Base-by-base conservation (phyloP, 192 early-diverging fungal genomes). In the Backusella tuberculispora region DNA sequence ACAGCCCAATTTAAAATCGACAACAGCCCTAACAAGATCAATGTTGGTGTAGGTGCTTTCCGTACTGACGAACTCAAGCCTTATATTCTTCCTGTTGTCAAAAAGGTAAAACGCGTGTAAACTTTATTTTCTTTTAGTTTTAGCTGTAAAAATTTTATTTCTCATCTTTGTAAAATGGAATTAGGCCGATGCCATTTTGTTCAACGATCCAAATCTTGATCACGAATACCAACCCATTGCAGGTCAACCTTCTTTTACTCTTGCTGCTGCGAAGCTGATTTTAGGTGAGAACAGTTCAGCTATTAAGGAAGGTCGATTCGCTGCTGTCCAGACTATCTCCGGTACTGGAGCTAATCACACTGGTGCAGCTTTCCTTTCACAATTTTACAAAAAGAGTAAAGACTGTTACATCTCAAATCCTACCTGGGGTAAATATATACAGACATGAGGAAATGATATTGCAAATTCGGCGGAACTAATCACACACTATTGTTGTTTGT, bases 11-110 rank as follows among this genome's bases (percentile, higher is more conserved):
- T 91, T 83, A 91, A 91, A 80, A 90, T 92, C 40, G 97, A 98
- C 77, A 78, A 85, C 7, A 80, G 90, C 77, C 82, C 88, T 48
- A 76, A 87, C 60, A 98, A 98, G 85, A 91, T 99, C 34, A 98
- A 98, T 81, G 80, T 99, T 26, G 94, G 96, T 77, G 95, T 99
- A 9, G 98, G 98, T 68, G 98, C 98, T 15, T 99, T 97, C 84
- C 88, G 98, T 68, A 93, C 93, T 75, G 90, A 97, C 75, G 78
- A 92, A 14, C 93, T 95, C 76, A 95, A 97, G 85, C 98, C 98
- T 26, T 99, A 94, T 92, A 85, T 98, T 8, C 89, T 99, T 10
- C 95, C 96, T 15, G 95, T 96, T 21, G 97, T 99, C n/a, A 87
- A 85, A 75, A 97, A 97, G 90, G 93, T 94, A 80, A 66, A 56